Conservation (phyloP, 202 grass and related monocot species). For the Hordeum pubiflorum region DNA sequence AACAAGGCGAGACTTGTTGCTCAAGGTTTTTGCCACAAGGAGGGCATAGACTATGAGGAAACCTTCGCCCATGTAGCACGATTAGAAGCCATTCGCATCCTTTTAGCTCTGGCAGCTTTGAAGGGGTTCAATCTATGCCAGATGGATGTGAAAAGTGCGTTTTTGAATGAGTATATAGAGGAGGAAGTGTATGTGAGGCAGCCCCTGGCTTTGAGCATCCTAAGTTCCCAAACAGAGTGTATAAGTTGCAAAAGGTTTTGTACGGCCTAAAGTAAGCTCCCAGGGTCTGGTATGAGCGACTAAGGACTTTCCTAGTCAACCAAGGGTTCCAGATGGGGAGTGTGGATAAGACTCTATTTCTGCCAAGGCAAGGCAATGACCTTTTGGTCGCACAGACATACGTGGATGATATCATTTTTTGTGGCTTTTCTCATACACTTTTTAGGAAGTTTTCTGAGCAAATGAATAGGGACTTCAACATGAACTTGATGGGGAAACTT, state of each 20-base stretch:
- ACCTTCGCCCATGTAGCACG: background rate
- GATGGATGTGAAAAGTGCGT: constrained; percentile 10
- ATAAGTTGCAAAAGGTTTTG: background rate
- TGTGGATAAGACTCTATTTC: background rate
- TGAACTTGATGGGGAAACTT: background rate
- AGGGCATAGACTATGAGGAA: background rate
- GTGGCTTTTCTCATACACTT: too few species aligned
- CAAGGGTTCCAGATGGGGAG: too few species aligned
- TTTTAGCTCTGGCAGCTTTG: background rate
- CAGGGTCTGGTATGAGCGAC: background rate
- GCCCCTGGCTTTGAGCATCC: background rate
- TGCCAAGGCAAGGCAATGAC: background rate
- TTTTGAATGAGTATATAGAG: background rate
- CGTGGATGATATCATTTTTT: too few species aligned
- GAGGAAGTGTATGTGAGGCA: background rate
- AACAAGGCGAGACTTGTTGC: background rate
- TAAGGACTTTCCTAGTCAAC: too few species aligned
- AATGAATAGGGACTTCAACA: background rate
- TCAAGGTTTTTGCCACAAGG: background rate
- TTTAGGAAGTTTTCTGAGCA: background rate
- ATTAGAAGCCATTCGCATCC: background rate
- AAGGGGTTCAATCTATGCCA: too few species aligned
- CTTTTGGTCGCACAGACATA: background rate
- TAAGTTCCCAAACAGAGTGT: background rate
- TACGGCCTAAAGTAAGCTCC: background rate